Conservation (phyloP, 805 yeast species). For the Wickerhamiella lipophila region DNA sequence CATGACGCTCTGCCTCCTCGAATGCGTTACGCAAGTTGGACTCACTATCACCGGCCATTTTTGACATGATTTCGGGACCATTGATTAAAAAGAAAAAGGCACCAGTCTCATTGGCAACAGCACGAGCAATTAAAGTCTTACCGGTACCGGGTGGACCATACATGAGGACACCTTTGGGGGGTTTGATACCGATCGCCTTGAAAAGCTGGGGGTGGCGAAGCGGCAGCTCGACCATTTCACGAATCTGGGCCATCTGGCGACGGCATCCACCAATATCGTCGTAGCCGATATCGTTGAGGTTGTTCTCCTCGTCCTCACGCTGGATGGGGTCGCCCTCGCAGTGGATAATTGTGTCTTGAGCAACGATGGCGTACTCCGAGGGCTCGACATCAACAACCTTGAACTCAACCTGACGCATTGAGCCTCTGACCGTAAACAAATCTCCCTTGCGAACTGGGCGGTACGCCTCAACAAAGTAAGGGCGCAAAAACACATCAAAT, state of each 20-base stretch:
- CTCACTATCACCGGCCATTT: conserved; percentile 99
- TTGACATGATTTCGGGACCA: conserved; percentile 99
- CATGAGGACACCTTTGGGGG: conserved; percentile 87
- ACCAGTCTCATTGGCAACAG: conserved; percentile 99
- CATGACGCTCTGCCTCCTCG: conserved; percentile 98
- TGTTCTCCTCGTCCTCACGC: conserved; percentile 96
- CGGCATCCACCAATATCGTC: conserved; percentile 99
- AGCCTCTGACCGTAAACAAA: conserved; percentile 91
- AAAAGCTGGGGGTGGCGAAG: conserved; percentile 96
- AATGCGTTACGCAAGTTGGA: conserved; percentile 94
- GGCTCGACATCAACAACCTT: conserved; percentile 98
- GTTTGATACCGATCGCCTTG: conserved; percentile 96
- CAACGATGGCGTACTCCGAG: conserved; percentile 91
- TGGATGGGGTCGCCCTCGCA: conserved; percentile 98
- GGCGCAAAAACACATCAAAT: conserved; percentile 91
- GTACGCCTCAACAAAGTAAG: conserved; percentile 97
- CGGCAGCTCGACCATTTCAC: conserved; percentile 96
- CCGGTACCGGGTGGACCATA: conserved; percentile 99
- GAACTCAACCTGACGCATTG: conserved; percentile 98
- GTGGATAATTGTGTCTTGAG: conserved; percentile 96
- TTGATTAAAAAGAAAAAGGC: conserved; percentile 96
- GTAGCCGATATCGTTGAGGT: conserved; percentile 92
- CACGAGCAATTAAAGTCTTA: conserved; percentile 98
- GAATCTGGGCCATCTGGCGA: conserved; percentile 98
- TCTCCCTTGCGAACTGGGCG: conserved; percentile 98